A percentile compares a stretch with the other conserved stretches of the same genome.
Conservation (phyloP, 2,329 filamentous ascomycete genomes). For the Tolypocladium inflatum region DNA sequence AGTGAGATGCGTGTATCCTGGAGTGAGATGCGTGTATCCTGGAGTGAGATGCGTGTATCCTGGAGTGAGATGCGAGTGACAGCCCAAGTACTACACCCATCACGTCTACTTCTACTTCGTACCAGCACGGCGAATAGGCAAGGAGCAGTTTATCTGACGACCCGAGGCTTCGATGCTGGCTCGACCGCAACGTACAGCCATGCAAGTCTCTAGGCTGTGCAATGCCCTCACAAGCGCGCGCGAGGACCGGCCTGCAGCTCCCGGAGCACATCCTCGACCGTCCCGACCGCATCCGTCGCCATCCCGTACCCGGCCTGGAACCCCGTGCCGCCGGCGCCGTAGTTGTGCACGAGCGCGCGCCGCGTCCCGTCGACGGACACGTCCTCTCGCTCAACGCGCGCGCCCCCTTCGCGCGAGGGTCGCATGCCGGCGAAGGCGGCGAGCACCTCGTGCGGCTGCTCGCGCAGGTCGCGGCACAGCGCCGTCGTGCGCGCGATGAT, state of each 20-base stretch:
- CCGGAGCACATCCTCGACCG: conserved; percentile 16
- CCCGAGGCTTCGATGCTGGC: no score
- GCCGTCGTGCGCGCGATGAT: conserved; percentile 24
- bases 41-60: no score
- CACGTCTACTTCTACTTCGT: no score
- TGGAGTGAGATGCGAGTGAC: no score
- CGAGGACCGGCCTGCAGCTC: conserved; percentile 1
- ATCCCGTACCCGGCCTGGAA: conserved; percentile 34
- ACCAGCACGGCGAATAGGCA: no score
- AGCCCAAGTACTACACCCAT: no score
- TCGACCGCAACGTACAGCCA: no score
- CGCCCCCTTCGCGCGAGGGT: conserved; percentile 29
- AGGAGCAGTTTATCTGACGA: no score
- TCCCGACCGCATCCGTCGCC: conserved; percentile 24
- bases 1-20: no score
- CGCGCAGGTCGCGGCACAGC: conserved; percentile 20
- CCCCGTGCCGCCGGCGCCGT: conserved; percentile 34
- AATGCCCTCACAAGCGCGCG: neutral
- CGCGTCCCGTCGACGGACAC: conserved; percentile 12
- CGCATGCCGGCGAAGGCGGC: conserved; percentile 21
- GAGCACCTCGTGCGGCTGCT: conserved; percentile 17
- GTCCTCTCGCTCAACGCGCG: conserved; percentile 32
- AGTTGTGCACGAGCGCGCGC: conserved; percentile 27
- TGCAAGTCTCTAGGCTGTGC: no score
- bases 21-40: no score